Evolutionary conservation across 2,329 filamentous ascomycete genomes (phyloP), one percentile per base, ranked within the genome.

Genomic region (Trichoderma brevicompactum): DNA sequence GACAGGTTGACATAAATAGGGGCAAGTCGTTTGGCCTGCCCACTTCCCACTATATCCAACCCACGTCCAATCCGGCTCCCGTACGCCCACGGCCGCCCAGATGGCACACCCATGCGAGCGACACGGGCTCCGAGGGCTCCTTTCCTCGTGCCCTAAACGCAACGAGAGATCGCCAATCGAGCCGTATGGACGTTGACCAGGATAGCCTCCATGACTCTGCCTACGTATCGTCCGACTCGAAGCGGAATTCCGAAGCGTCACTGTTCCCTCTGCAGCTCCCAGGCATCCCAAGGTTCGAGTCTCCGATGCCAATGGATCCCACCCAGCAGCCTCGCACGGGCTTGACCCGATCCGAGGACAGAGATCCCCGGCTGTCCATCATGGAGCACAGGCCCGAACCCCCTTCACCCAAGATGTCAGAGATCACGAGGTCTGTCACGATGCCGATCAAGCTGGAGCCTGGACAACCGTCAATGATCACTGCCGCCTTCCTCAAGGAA

Each of bases 1-100:
- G 84, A 68, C 89, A 92, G 72, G 85, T 87, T n/a, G 91, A 94
- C 72, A 82, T 85, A 41, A 89, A 88, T 70, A 78, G 79, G 49
- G 77, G 79, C 55, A 80, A 76, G 53, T 73, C 78, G 0, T 78
- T 78, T 44, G 86, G 75, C 40, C 75, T 89, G 8, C 77, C 79
- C 65, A 75, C 78, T 52, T 71, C 81, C 1, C 80, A 84, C 66
- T 83, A 85, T 67, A 75, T 77, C 28, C 77, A 78, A 32, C 73
- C 70, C 12, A 72, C 71, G 32, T 72, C 74, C 12, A 69, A 68
- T 56, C 70, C 74, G 13, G 71, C 74, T 6, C 70, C 73, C 17
- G 68, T 73, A 36, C 79, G 83, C 17, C 82, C 82, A 23, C 77
- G 75, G 34, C 79, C 80, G 38, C 72, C 79, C 9, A 79, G 81